Conservation (phyloP, 495 filamentous ascomycete species). For the Gamarada debralockiae region DNA sequence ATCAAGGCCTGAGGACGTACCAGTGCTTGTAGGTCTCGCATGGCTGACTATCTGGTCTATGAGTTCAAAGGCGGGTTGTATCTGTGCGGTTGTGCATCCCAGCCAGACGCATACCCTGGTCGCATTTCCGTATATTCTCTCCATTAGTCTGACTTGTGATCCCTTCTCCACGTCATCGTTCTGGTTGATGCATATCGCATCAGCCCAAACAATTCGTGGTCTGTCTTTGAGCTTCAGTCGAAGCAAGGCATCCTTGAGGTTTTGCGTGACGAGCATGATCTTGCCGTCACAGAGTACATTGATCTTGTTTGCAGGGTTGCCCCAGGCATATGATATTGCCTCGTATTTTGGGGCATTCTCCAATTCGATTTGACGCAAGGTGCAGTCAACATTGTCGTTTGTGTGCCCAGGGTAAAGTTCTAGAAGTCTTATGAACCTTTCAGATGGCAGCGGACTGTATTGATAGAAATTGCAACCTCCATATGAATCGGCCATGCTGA, state of each 20-base stretch:
- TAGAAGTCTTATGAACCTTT: slow-evolving; percentile 11
- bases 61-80: slow-evolving; percentile 12
- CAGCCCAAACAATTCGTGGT: slow-evolving; percentile 28
- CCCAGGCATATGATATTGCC: slow-evolving; percentile 17
- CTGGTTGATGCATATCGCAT: slow-evolving; percentile 36
- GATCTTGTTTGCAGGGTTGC: slow-evolving; percentile 6
- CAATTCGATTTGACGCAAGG: slow-evolving; percentile 7
- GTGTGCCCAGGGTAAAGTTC: slow-evolving; percentile 7
- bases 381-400: slow-evolving; percentile 8
- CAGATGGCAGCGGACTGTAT: slow-evolving; percentile 11
- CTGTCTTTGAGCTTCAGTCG: slow-evolving; percentile 7
- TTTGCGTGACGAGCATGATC: slow-evolving; percentile 4
- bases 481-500: slow-evolving; percentile 5
- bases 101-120: slow-evolving; percentile 26
- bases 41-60: slow-evolving; percentile 5
- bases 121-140: slow-evolving; percentile 27
- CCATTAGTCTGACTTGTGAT: slow-evolving; percentile 34
- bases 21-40: background rate
- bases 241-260: slow-evolving; percentile 6
- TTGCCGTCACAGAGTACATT: slow-evolving; percentile 8
- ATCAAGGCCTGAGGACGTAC: slow-evolving; percentile 2
- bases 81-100: slow-evolving; percentile 21
- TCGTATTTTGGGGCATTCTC: slow-evolving; percentile 12
- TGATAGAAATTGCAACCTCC: slow-evolving; percentile 2
- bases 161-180: slow-evolving; percentile 29